These are phyloP conservation scores for Eucalyptus regnans DNA, from an alignment of 345 rosid species.

Conservation along the genomic window DNA sequence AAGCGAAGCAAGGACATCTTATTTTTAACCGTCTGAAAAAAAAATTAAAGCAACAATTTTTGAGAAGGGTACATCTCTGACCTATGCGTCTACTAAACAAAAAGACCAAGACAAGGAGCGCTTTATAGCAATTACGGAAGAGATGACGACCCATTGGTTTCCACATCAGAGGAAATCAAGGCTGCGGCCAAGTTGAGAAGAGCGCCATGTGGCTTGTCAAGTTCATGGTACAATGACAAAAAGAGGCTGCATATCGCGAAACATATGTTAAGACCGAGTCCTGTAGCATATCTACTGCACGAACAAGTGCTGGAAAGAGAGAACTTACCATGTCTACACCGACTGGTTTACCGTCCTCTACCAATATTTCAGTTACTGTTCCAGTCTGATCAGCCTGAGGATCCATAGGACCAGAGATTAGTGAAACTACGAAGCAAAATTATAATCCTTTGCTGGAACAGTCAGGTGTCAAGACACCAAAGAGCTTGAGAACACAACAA, in stretches of 20 bases:
- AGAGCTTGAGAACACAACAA: neutral
- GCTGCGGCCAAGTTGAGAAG: neutral
- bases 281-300: too few relatives aligned
- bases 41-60: neutral
- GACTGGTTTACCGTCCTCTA: constrained; percentile 84
- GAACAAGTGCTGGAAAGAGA: neutral
- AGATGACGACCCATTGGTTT: neutral
- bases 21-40: neutral
- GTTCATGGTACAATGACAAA: constrained; percentile 50
- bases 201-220: neutral
- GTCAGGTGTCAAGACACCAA: neutral
- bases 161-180: neutral
- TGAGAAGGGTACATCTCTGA: neutral
- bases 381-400: constrained; percentile 90
- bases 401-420: neutral
- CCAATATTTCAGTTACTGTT: constrained; percentile 64
- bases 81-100: neutral
- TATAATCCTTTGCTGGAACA: neutral
- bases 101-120: neutral
- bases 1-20: neutral
- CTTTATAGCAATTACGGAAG: neutral
- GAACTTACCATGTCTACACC: constrained; percentile 67
- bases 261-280: neutral
- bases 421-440: neutral
- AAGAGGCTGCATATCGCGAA: constrained; percentile 55